These are phyloP conservation scores for Skeletonema marinoi DNA, from an alignment of 108 stramenopile genomes.

Conservation along the genomic window DNA sequence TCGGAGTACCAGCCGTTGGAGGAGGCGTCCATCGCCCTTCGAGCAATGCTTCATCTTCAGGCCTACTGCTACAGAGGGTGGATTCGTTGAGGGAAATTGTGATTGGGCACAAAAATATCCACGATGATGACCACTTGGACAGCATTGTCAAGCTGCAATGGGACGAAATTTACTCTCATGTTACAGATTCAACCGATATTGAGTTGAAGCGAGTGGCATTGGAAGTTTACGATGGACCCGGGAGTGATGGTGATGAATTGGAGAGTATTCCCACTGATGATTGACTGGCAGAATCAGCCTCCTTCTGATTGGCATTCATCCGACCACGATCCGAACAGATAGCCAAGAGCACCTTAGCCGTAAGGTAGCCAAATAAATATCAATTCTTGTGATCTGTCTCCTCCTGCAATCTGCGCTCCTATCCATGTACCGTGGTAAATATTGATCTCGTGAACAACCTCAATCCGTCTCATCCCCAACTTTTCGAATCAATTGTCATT, in stretches of 20 bases:
- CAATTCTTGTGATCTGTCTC: no score
- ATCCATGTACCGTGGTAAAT: no score
- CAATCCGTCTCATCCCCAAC: not conserved
- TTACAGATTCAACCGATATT: conserved; percentile 48
- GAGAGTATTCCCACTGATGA: not conserved
- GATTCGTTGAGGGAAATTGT: conserved; percentile 52
- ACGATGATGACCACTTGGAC: conserved; percentile 11
- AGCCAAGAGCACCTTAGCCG: no score
- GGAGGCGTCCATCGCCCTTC: conserved; percentile 13
- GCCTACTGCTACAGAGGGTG: conserved; percentile 52
- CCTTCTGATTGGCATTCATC: not conserved
- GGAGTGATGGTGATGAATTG: conserved; percentile 7
- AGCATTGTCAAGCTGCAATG: conserved; percentile 35
- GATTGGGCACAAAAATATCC: conserved; percentile 7
- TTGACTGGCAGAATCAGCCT: no score
- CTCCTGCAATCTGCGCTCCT: no score
- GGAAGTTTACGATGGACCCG: conserved; percentile 36
- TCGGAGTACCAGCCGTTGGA: conserved; percentile 65
- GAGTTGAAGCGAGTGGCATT: conserved; percentile 36
- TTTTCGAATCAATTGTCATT: not conserved
- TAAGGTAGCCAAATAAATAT: no score
- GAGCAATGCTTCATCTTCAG: conserved; percentile 24
- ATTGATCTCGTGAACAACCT: not conserved
- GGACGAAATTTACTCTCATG: conserved; percentile 33
- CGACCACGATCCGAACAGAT: no score